Evolutionary conservation across 805 yeast genomes (phyloP), one percentile per base, ranked within the genome.

Genomic region (Metschnikowia noctiluminum): DNA sequence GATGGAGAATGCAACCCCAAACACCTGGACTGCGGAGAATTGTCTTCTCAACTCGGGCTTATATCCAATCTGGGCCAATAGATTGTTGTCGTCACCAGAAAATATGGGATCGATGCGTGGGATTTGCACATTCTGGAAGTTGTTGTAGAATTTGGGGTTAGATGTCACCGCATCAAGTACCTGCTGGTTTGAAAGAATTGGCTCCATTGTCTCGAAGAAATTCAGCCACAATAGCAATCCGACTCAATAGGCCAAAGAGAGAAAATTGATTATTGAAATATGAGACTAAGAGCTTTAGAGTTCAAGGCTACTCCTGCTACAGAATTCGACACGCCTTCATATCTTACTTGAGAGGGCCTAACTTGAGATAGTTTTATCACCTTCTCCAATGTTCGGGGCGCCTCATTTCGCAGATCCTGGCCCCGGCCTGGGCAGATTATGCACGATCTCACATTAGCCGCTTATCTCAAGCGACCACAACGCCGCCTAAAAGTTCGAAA

Each of bases 1-100:
- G 61, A 85, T 83, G 15, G 84, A 77, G 60, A 82, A 84, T 3
- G 89, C 86, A 48, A 84, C 80, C 47, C 87, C 88, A 60, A 85
- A 85, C 16, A 83, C 82, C 62, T 82, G 86, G 39, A 81, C 50
- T 1, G 85, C 78, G 2, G 83, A 71, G 59, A 82, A 85, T 35
- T 76, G 75, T 62, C 91, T 77, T 40, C 71, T 72, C 43, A 85
- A 68, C 59, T 85, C 90, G 59, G 83, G 85, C 60, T 82, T 82
- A 63, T 85, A 85, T 8, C 91, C 91, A 46, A 85, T 78, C 52
- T 81, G 80, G n/a, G 73, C 77, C 49, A 78, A 64, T 39, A 72
- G 62, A 38, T 69, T 62, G 31, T 59, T 62, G 38, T 65, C 71
- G 31, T 28, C 27, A n/a, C 37, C 37, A 34, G 53, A 51, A 30